Base-by-base conservation (phyloP, 257 asterid genomes). In the Fraxinus quadrangulata region DNA sequence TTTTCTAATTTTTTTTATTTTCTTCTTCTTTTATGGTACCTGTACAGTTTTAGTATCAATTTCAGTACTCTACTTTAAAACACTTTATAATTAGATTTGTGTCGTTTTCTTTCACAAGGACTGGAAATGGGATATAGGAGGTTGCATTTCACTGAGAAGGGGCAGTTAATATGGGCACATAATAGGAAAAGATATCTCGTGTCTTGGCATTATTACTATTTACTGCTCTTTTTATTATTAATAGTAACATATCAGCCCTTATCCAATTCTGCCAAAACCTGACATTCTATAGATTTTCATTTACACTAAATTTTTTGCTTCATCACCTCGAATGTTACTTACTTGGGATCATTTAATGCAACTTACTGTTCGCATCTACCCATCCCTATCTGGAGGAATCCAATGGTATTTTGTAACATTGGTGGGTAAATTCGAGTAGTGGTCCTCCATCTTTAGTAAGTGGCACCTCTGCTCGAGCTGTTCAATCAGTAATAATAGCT, bases 161-260 rank as follows among this genome's bases (percentile, higher is more conserved):
- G 26, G 82, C 54, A 63, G 80, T 67, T 72, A 78, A 37, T 31
- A 31, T 31, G 30, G 42, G 74, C 36, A n/a, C 13, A 21, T 21
- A n/a, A 56, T 1, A 26, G 0, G 23, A 16, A 3, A 5, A 6
- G 23, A 56, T 17, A 75, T 87, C 82, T 81, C 80, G 67, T 85
- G 96, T 86, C 93, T 75, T 84, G 73, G 63, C 72, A 65, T 71
- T 30, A 2, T 2, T 34, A 14, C 81, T 78, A 65, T 73, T 77
- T 82, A 84, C 77, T 85, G 36, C 76, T 80, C 81, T 84, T n/a
- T 47, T 14, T 71, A 42, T 66, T 75, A 68, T n/a, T n/a, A n/a
- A n/a, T n/a, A n/a, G n/a, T n/a, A n/a, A 73, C 28, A 39, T 75
- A 24, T 19, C 86, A 78, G 92, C n/a, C 84, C 87, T 90, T 86